Conservation (phyloP, 352 stramenopile species). For the Albugo laibachii region DNA sequence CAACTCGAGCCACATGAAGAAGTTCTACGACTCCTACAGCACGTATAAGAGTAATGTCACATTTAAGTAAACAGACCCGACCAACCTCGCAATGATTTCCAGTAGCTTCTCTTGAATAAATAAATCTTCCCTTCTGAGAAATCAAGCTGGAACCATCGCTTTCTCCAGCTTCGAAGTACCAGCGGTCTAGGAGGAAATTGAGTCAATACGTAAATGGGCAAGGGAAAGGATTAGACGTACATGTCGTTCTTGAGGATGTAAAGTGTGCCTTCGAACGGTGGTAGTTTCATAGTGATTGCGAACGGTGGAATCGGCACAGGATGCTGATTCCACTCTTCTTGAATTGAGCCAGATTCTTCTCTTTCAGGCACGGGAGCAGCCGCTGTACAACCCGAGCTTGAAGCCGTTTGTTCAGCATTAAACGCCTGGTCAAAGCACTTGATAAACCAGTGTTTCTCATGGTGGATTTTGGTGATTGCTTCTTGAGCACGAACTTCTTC, state of each 20-base stretch:
- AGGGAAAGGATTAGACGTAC: not conserved
- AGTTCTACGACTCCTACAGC: slow-evolving; percentile 24
- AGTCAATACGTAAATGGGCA: not conserved
- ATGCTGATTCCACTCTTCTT: not conserved
- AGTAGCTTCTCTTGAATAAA: slow-evolving; percentile 76
- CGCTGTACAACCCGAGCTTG: not conserved
- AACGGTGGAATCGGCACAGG: slow-evolving; percentile 12
- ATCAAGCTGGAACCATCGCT: slow-evolving; percentile 68
- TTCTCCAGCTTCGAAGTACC: slow-evolving; percentile 56
- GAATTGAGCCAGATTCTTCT: no score
- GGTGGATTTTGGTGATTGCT: slow-evolving; percentile 34
- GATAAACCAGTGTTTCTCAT: slow-evolving; percentile 36
- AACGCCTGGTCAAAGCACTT: slow-evolving; percentile 35
- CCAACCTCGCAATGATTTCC: slow-evolving; percentile 37
- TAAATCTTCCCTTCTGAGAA: slow-evolving; percentile 44
- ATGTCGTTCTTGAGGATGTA: slow-evolving; percentile 59
- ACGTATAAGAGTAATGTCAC: not conserved
- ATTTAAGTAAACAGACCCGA: not conserved
- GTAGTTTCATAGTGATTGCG: slow-evolving; percentile 18
- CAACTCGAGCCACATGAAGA: slow-evolving; percentile 28
- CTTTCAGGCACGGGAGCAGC: no score
- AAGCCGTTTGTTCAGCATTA: slow-evolving; percentile 18
- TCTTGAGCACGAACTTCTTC: slow-evolving; percentile 26
- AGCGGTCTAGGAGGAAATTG: slow-evolving; percentile 11
- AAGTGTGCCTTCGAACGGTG: slow-evolving; percentile 55